These are phyloP conservation scores for Phtheirospermum japonicum DNA, from an alignment of 257 asterid genomes.

Conservation along the genomic window DNA sequence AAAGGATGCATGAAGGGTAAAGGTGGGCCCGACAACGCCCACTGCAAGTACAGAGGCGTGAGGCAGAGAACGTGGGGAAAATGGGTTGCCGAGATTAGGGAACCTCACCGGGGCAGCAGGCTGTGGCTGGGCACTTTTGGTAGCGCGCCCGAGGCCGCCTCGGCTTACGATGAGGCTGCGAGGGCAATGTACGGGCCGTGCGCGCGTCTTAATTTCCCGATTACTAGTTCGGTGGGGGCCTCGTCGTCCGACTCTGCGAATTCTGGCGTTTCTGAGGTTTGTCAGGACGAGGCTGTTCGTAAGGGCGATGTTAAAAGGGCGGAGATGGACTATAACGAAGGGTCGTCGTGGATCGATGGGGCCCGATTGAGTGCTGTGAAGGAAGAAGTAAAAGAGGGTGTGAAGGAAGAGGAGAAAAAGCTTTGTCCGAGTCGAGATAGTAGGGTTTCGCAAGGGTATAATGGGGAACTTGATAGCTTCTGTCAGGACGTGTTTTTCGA, in stretches of 20 bases:
- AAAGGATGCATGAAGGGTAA: constrained; percentile 71
- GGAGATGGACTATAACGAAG: constrained; percentile 26
- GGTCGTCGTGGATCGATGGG: neutral
- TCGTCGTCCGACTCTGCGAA: constrained; percentile 38
- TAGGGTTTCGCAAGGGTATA: neutral
- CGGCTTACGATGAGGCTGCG: constrained; percentile 61
- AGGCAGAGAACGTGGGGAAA: constrained; percentile 74
- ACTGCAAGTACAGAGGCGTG: constrained; percentile 55
- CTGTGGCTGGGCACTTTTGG: constrained; percentile 55
- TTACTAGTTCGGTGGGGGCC: constrained; percentile 21
- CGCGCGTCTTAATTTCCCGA: constrained; percentile 53
- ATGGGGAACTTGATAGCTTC: neutral
- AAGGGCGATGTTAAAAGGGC: constrained; percentile 3
- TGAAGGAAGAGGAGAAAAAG: constrained; percentile 20
- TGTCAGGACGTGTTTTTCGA: constrained; percentile 50
- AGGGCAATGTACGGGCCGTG: constrained; percentile 48
- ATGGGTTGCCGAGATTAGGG: constrained; percentile 74
- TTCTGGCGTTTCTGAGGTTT: constrained; percentile 50
- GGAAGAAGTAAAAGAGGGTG: constrained; percentile 26
- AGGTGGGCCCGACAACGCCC: constrained; percentile 58
- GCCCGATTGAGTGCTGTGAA: constrained; percentile 22
- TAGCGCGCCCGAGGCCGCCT: constrained; percentile 49
- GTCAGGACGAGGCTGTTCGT: constrained; percentile 10
- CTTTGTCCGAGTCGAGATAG: neutral
- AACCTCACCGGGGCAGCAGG: constrained; percentile 52